Evolutionary conservation across 2,329 filamentous ascomycete species (phyloP).

Genomic region (Xylaria sp.): DNA sequence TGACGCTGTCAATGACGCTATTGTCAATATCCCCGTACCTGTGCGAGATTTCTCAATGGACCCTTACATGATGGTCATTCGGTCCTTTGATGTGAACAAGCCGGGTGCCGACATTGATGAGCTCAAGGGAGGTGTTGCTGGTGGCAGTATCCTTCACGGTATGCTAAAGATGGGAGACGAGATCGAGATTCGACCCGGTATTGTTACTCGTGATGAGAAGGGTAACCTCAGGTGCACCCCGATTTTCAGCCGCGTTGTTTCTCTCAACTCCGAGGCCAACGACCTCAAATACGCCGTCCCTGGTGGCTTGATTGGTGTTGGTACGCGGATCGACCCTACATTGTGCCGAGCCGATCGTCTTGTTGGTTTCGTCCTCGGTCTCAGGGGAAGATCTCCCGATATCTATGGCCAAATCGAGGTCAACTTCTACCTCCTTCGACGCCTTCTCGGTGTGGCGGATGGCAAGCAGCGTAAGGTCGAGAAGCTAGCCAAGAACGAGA

Average conservation of each 20-base stretch:
- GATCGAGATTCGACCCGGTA: conserved; percentile 98
- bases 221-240: conserved; percentile 96
- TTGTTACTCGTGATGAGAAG: conserved; percentile 93
- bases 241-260: conserved; percentile 94
- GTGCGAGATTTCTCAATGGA: conserved; percentile 89
- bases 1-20: conserved; percentile 95
- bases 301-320: conserved; percentile 97
- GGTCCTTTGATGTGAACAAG: conserved; percentile 99
- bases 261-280: conserved; percentile 97
- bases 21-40: conserved; percentile 94
- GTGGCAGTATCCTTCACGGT: conserved; percentile 95
- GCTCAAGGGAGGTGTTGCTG: conserved; percentile 97
- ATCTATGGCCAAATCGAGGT: conserved; percentile 99
- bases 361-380: conserved; percentile 95
- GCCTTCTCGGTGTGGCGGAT: conserved; percentile 94
- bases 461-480: conserved; percentile 99
- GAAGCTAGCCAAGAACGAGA: conserved; percentile 97
- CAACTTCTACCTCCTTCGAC: conserved; percentile 97
- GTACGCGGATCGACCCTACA: conserved; percentile 96
- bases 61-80: conserved; percentile 99
- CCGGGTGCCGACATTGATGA: conserved; percentile 98
- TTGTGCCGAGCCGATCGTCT: conserved; percentile 99
- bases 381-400: conserved; percentile 91
- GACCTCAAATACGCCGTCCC: conserved; percentile 98
- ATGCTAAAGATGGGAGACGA: conserved; percentile 97